A percentile compares a stretch with the other conserved stretches of the same genome.
These are phyloP conservation scores for Sarcodon aspratus DNA, from an alignment of 768 basidiomycete species.

Conservation along the genomic window DNA sequence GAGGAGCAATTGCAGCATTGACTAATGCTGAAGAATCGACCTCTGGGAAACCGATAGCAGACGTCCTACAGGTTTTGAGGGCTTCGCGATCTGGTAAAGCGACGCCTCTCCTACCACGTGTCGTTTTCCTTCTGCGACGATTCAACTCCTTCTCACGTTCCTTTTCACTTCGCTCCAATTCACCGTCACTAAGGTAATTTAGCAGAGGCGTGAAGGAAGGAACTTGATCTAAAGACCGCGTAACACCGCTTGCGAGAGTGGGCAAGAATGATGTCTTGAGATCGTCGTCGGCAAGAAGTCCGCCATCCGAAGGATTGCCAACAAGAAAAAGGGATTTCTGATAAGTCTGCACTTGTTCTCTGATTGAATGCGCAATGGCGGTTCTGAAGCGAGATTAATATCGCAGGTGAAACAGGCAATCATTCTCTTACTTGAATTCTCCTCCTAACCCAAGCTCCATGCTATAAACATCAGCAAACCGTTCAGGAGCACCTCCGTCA, in stretches of 20 bases:
- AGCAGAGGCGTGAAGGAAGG: slow-evolving; percentile 80
- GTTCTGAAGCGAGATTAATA: slow-evolving; percentile 41
- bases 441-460: slow-evolving; percentile 82
- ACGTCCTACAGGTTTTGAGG: slow-evolving; percentile 83
- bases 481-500: slow-evolving; percentile 68
- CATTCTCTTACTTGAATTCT: slow-evolving; percentile 65
- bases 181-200: slow-evolving; percentile 78
- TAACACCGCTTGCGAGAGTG: slow-evolving; percentile 46
- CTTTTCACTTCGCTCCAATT: slow-evolving; percentile 81
- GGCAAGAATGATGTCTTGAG: slow-evolving; percentile 85
- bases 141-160: slow-evolving; percentile 90
- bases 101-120: slow-evolving; percentile 69
- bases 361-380: slow-evolving; percentile 88
- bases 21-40: slow-evolving; percentile 60
- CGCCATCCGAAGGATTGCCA: slow-evolving; percentile 77
- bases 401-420: background rate
- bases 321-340: slow-evolving; percentile 87
- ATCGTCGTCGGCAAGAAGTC: slow-evolving; percentile 78
- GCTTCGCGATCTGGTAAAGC: slow-evolving; percentile 89
- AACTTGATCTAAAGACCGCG: slow-evolving; percentile 71
- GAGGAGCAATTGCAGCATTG: slow-evolving; percentile 45
- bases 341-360: slow-evolving; percentile 89
- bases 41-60: slow-evolving; percentile 77
- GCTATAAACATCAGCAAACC: slow-evolving; percentile 81
- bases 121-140: slow-evolving; percentile 76